Evolutionary conservation across 208 protist genomes (phyloP).

Genomic region (Vickermania ingenoplastis): DNA sequence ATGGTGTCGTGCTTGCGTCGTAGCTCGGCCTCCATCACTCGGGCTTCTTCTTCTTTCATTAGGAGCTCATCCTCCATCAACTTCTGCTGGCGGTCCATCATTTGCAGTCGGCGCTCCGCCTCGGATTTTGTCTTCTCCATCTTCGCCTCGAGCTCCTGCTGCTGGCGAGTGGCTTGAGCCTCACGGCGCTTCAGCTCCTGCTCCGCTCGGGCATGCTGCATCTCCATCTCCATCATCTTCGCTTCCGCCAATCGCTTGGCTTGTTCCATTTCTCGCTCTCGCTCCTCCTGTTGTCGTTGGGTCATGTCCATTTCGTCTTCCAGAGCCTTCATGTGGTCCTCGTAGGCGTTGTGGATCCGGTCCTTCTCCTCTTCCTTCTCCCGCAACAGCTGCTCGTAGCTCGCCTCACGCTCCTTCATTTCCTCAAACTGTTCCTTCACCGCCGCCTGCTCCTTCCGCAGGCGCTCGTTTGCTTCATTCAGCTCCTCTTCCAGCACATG

Average conservation of each 20-base stretch:
- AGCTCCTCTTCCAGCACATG: slow-evolving; percentile 36
- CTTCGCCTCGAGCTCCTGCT: slow-evolving; percentile 40
- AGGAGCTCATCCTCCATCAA: slow-evolving; percentile 34
- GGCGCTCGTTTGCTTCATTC: slow-evolving; percentile 28
- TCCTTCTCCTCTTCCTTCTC: slow-evolving; percentile 49
- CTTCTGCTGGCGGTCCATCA: slow-evolving; percentile 37
- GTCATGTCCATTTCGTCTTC: slow-evolving; percentile 44
- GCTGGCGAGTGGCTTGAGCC: slow-evolving; percentile 23
- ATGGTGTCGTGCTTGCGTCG: slow-evolving; percentile 13
- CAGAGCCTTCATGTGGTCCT: slow-evolving; percentile 53
- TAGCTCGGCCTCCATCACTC: slow-evolving; percentile 34
- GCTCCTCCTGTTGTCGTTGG: slow-evolving; percentile 26
- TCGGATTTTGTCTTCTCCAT: slow-evolving; percentile 28
- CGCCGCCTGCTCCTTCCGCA: slow-evolving; percentile 43
- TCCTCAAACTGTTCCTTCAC: slow-evolving; percentile 22
- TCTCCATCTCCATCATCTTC: slow-evolving; percentile 40
- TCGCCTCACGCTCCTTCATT: slow-evolving; percentile 48
- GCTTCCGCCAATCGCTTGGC: slow-evolving; percentile 20
- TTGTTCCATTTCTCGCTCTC: slow-evolving; percentile 33
- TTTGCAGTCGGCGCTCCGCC: slow-evolving; percentile 34
- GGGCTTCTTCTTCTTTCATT: slow-evolving; percentile 12
- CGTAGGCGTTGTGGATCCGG: slow-evolving; percentile 19
- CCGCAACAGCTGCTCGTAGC: slow-evolving; percentile 31
- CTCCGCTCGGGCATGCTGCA: slow-evolving; percentile 31
- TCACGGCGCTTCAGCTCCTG: slow-evolving; percentile 33